A percentile compares a stretch with the other conserved stretches of the same genome.
These are phyloP conservation scores for Kodamaea hsintzibuensis DNA, from an alignment of 805 yeast genomes.

Conservation along the genomic window DNA sequence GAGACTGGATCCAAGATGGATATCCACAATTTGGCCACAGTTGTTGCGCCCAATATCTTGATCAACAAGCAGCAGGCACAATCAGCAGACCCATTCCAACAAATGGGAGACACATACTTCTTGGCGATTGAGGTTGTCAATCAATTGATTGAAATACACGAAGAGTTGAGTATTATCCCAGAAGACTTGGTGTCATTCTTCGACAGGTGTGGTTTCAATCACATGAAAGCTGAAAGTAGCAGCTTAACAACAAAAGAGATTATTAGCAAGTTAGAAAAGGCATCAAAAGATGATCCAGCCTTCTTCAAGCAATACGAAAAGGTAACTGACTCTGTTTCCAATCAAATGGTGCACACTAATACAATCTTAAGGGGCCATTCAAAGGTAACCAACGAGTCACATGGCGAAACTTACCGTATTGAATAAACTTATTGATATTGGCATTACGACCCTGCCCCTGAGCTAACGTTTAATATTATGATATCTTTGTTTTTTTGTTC, in stretches of 20 bases:
- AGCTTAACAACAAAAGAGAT: constrained; percentile 37
- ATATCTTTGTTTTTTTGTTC: not conserved
- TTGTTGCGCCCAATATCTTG: constrained; percentile 87
- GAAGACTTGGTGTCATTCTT: constrained; percentile 54
- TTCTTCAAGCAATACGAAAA: constrained; percentile 24
- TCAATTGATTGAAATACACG: constrained; percentile 76
- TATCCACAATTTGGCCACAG: constrained; percentile 91
- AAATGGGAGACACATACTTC: constrained; percentile 70
- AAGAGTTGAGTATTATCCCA: constrained; percentile 78
- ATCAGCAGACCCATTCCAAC: constrained; percentile 23
- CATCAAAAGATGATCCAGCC: constrained; percentile 30
- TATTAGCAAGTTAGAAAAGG: constrained; percentile 32
- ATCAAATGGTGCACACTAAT: constrained; percentile 29
- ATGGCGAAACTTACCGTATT: constrained; percentile 28
- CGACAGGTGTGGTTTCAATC: constrained; percentile 43
- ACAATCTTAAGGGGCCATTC: constrained; percentile 35
- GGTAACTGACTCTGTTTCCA: constrained; percentile 16
- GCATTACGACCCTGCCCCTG: not conserved
- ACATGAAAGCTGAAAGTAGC: constrained; percentile 2
- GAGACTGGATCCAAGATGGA: constrained; percentile 92
- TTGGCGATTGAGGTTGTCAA: constrained; percentile 90
- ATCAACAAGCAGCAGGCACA: constrained; percentile 48
- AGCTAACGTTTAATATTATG: not conserved
- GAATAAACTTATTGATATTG: not conserved
- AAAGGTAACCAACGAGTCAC: constrained; percentile 27